Evolutionary conservation across 495 filamentous ascomycete genomes (phyloP), one percentile per base, ranked within the genome.

Genomic region (Podospora sp.): DNA sequence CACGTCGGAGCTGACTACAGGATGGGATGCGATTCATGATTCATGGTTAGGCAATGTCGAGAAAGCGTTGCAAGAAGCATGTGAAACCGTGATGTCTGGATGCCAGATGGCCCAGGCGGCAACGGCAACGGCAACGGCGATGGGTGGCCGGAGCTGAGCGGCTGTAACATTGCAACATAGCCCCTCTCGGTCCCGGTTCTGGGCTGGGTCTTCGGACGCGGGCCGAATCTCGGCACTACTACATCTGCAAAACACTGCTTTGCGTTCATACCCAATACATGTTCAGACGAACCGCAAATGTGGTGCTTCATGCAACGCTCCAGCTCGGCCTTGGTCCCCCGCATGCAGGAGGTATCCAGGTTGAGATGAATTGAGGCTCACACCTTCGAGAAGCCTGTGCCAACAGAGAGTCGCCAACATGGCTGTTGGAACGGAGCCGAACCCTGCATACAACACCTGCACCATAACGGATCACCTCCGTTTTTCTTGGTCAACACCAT

Each of bases 171-270:
- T n/a, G 29, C 29, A 46, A 46, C 40, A 46, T 46, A 46, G 40
- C 40, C 40, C 40, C 40, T 46, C 40, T 46, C 40, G 40, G 40
- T 46, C 40, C 40, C 40, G 40, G 40, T 46, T 24, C 53, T 26
- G 53, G 20, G 26, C 22, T 24, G 53, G 53, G 14, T 16, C 53
- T 57, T 26, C 12, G 22, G 22, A 25, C 22, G 53, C 53, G 53
- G 53, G 53, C 53, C 53, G 53, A 57, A 57, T 57, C 21, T 57
- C 53, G 21, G 53, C 53, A 57, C 22, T 57, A 57, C 40, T 46
- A 14, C 40, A 46, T 46, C 40, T 46, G 40, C 40, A 46, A 46
- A 46, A 46, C 40, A 46, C 40, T 46, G 16, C 40, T 46, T n/a
- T 46, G 40, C 40, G 14, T 46, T 57, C 26, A 25, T 57, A 27